Base-by-base conservation (phyloP, 2,329 filamentous ascomycete genomes). In the Aspergillus bombycis region DNA sequence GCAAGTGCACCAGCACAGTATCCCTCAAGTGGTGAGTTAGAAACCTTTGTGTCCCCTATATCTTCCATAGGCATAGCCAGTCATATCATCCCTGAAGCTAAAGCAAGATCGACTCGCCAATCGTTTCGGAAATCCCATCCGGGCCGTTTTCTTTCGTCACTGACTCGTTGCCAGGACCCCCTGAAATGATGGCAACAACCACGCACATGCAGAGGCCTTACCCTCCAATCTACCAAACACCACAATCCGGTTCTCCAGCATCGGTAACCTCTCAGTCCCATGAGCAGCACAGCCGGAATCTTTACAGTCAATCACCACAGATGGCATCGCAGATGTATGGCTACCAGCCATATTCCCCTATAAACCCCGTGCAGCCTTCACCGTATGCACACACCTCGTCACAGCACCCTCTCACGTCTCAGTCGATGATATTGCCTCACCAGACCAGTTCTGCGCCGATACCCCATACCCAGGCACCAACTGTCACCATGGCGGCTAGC, bases 161-260 rank as follows among this genome's bases (percentile, higher is more conserved):
- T 80, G 84, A 86, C 72, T 82, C 81, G 66, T 81, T 83, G 75
- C 85, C 88, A 91, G 91, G 92, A 79, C 88, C 90, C 78, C 88
- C 89, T 75, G 87, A 89, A 75, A 82, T 85, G 74, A 90, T 90
- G 88, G 87, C 88, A 67, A 83, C 80, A 66, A 75, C 87, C 70
- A 84, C 87, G 70, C 86, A 87, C 68, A 89, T 90, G 85, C 88
- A 87, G 76, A 84, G 88, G 71, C 86, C 83, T 54, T 97, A 96
- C 77, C 94, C 94, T 71, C 92, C 93, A 65, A 96, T 97, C 76
- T 97, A 97, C 77, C 92, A 97, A 79, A 96, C 94, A 21, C 93
- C 94, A 61, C 94, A 97, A 81, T 96, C 94, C 62, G 96, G 94
- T 79, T 97, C 94, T 61, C 94, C 94, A 56, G 92, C 93, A 45